Evolutionary conservation across 2,329 filamentous ascomycete genomes (phyloP), one percentile per base, ranked within the genome.

Genomic region (Aspergillus brasiliensis): DNA sequence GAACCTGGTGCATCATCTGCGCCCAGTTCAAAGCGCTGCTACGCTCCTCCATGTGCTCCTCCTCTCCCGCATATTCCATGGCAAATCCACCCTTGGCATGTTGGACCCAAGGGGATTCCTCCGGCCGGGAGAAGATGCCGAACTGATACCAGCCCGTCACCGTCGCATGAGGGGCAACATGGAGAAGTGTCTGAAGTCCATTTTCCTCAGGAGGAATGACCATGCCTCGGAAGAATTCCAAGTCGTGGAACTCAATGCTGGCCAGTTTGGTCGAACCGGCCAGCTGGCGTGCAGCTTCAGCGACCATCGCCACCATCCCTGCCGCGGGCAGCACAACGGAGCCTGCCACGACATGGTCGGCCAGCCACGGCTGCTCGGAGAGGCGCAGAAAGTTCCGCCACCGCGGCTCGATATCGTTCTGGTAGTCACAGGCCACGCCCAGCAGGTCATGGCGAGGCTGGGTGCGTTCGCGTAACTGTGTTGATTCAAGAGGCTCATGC

Each of bases 351-450:
- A 77, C 68, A 55, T 84, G 82, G 58, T 84, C 79, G 0, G 69
- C 68, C 5, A 83, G 62, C 83, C 83, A 84, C 8, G 69, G 70
- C 27, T 61, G 54, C n/a, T 71, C 66, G 0, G 60, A 63, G 1
- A 80, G 58, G 0, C 73, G 73, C 6, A 82, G 68, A 21, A 80
- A 70, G 49, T 81, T 80, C 11, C 81, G 73, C 82, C 82, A 84
- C 28, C 61, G 65, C 7, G 74, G 71, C 53, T 71, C 69, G 1
- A 67, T 47, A 5, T 60, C 62, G 40, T 68, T 68, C 51, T 62
- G 65, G 25, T 70, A 61, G 5, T 61, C 52, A 5, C 60, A 17
- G 1, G 62, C 62, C 3, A 60, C 60, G 8, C 71, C 71, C 7
- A 73, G 47, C 10, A 72, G 57, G 51, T 71, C 65, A 59, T 64